A percentile compares a stretch with the other conserved stretches of the same genome.
phyloP scores from a whole-genome alignment of 2,329 filamentous ascomycete genomes.

The Aspergillus costaricaensis region DNA sequence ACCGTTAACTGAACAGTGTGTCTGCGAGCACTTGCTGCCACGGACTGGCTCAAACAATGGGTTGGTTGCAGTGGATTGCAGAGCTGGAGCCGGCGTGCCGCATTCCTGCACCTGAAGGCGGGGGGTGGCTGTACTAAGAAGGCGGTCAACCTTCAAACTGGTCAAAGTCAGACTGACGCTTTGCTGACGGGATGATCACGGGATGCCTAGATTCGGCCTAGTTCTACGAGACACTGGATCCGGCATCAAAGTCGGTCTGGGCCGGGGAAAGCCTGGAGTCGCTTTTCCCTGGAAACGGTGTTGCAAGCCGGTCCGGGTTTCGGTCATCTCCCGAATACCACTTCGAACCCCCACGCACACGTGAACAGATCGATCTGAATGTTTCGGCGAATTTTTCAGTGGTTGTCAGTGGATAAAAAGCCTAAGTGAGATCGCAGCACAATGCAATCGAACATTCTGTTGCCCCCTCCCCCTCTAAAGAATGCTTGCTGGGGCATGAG shows the following conservation, averaged over 20 bases:
- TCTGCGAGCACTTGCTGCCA: neutral
- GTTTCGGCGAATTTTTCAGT: slow-evolving; percentile 2
- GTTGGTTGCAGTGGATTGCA: slow-evolving; percentile 1
- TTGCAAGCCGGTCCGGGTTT: neutral
- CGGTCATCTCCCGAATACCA: slow-evolving; percentile 3
- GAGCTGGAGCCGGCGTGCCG: neutral
- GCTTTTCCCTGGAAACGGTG: neutral
- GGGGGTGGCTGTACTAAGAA: neutral
- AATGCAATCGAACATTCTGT: slow-evolving; percentile 12
- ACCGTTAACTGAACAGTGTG: neutral
- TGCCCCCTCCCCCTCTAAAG: no score
- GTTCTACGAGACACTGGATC: neutral
- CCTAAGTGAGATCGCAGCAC: neutral
- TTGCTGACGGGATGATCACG: neutral
- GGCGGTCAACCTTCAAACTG: neutral
- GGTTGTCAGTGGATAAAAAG: neutral
- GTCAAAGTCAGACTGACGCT: neutral
- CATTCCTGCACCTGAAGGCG: slow-evolving; percentile 6
- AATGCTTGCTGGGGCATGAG: neutral
- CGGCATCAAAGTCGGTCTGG: neutral
- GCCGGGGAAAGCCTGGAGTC: neutral
- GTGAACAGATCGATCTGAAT: slow-evolving; percentile 3
- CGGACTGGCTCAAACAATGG: neutral
- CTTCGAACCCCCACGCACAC: neutral
- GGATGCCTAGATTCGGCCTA: neutral